These are phyloP conservation scores for Phoma herbarum DNA, from an alignment of 2,329 filamentous ascomycete genomes.

Conservation along the genomic window DNA sequence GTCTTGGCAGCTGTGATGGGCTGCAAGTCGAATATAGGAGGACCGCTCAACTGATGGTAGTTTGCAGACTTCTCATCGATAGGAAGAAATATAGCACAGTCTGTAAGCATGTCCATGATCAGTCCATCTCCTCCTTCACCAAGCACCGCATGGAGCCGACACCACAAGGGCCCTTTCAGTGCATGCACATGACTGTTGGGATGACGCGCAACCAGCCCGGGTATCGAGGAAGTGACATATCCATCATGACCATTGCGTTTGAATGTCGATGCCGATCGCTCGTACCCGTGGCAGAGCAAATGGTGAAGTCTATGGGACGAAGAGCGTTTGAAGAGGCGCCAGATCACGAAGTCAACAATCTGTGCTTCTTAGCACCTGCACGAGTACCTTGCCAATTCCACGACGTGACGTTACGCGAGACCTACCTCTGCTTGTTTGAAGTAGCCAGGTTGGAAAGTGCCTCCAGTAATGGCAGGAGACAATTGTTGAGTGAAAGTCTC, in stretches of 20 bases:
- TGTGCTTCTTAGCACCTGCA: conserved; percentile 37
- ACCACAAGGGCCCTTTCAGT: conserved; percentile 78
- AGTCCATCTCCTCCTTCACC: conserved; percentile 78
- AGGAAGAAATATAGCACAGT: conserved; percentile 77
- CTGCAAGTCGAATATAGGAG: conserved; percentile 61
- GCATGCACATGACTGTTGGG: conserved; percentile 74
- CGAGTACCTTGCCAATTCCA: not conserved
- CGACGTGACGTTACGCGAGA: conserved; percentile 7
- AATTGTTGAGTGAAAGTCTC: conserved; percentile 57
- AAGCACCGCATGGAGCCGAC: conserved; percentile 74
- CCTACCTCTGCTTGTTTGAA: conserved; percentile 57
- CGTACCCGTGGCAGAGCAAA: conserved; percentile 84
- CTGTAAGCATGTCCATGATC: conserved; percentile 78
- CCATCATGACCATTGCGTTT: conserved; percentile 41
- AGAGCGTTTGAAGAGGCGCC: conserved; percentile 74
- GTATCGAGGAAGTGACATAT: conserved; percentile 61
- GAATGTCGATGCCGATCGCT: conserved; percentile 55
- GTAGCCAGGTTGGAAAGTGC: conserved; percentile 43
- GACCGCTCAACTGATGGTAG: conserved; percentile 81
- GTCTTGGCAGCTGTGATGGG: conserved; percentile 14
- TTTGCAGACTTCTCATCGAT: conserved; percentile 69
- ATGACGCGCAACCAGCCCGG: conserved; percentile 70
- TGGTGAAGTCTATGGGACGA: conserved; percentile 69
- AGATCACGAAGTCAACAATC: conserved; percentile 67
- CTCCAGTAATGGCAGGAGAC: conserved; percentile 42